Conservation (phyloP, 1,284 basidiomycete genomes). For the Entoloma clypeatum region DNA sequence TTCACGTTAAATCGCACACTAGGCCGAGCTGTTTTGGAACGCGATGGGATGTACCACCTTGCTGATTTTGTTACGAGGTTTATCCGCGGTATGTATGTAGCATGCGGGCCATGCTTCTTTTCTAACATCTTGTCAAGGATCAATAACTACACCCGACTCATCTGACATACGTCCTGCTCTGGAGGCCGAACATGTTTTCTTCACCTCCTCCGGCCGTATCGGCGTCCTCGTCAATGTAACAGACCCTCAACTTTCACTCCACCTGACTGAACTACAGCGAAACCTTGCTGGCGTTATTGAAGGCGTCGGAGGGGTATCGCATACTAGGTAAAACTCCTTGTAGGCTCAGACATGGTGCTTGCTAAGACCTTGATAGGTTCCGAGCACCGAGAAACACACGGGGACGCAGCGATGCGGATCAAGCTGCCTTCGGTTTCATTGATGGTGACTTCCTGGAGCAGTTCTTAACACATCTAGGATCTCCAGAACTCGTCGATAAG, state of each 20-base stretch:
- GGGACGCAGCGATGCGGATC: constrained; percentile 54
- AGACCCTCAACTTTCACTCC: constrained; percentile 48
- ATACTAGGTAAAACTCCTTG: constrained; percentile 49
- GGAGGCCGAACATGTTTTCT: constrained; percentile 66
- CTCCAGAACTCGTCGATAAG: constrained; percentile 33
- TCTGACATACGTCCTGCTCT: constrained; percentile 37
- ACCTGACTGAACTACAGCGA: constrained; percentile 72
- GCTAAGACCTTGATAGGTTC: constrained; percentile 43
- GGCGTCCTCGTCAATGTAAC: constrained; percentile 72
- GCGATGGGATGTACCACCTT: constrained; percentile 61
- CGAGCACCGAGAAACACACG: constrained; percentile 58
- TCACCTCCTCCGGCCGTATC: constrained; percentile 78
- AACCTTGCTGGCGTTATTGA: constrained; percentile 63
- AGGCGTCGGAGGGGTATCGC: constrained; percentile 58
- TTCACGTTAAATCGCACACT: constrained; percentile 47
- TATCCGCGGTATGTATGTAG: constrained; percentile 48
- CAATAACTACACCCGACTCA: constrained; percentile 35
- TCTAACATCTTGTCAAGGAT: constrained; percentile 31
- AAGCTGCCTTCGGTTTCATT: constrained; percentile 69
- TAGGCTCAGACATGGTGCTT: neutral
- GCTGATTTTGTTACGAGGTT: constrained; percentile 74
- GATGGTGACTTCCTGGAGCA: constrained; percentile 86
- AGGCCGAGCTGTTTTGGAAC: constrained; percentile 46
- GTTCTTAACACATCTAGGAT: constrained; percentile 45
- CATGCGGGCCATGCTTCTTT: neutral